phyloP scores from a whole-genome alignment of 2,329 filamentous ascomycete species.

The Claviceps africana region DNA sequence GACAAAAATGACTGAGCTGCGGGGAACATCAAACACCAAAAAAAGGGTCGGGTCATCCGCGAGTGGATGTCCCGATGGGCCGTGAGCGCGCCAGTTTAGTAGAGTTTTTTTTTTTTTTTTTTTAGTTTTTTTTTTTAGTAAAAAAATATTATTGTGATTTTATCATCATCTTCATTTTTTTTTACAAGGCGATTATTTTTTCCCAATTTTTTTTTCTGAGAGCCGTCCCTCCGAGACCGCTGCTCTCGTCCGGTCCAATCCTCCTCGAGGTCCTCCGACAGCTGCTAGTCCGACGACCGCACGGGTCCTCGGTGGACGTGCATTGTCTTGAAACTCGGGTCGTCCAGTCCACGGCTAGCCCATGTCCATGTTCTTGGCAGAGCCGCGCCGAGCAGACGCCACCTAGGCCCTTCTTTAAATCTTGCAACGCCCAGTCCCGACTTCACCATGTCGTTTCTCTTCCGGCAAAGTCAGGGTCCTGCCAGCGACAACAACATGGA shows the following conservation, averaged over 20 bases:
- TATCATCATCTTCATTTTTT: too few species aligned
- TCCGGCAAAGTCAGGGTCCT: slow-evolving; percentile 14
- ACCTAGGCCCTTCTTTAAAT: not conserved
- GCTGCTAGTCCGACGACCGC: not conserved
- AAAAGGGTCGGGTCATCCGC: not conserved
- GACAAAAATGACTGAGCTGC: slow-evolving; percentile 12
- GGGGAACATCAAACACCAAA: slow-evolving; percentile 9
- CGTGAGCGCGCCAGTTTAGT: not conserved
- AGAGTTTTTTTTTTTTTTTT: not conserved
- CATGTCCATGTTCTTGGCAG: not conserved
- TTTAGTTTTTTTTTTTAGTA: too few species aligned
- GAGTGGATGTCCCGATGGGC: not conserved
- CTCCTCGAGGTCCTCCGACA: not conserved
- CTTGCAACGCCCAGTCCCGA: not conserved
- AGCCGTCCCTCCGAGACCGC: too few species aligned
- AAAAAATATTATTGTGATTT: too few species aligned
- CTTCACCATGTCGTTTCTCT: slow-evolving; percentile 21
- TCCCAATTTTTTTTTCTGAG: too few species aligned
- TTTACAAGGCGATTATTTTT: too few species aligned
- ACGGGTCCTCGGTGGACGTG: not conserved
- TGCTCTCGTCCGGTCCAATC: not conserved
- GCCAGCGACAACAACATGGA: slow-evolving; percentile 26
- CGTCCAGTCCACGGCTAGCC: not conserved
- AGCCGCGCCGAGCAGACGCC: not conserved
- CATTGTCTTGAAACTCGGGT: not conserved